Base-by-base conservation (phyloP, 1,139 yeast species). In the Pichia sp. region DNA sequence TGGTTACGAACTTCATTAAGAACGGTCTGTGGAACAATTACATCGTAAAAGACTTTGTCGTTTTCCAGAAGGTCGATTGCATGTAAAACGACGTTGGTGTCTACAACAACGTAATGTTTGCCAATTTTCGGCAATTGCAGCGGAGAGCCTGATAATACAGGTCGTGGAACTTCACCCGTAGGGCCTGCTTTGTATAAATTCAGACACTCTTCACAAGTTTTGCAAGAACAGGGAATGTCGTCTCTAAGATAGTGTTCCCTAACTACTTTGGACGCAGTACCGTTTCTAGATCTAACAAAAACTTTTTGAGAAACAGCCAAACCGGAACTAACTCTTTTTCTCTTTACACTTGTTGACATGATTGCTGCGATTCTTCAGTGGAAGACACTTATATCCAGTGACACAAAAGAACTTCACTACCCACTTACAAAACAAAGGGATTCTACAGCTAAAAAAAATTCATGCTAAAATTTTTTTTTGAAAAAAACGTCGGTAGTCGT, bases 161-260 rank as follows among this genome's bases (percentile, higher is more conserved):
- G 71, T 44, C 60, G 64, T 1, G 80, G 78, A 7, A 71, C 58
- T 43, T 75, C 69, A 9, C 80, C 80, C 16, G 74, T 69, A 27
- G 80, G 70, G 54, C 76, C 75, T 6, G 88, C 77, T 47, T 71
- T 67, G 41, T 79, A 67, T 26, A 75, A 72, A 27, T 67, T 70
- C 26, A 70, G 73, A 64, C 98, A 92, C 39, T 61, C 61, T 11
- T 65, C 60, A 64, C 98, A 94, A 1, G 76, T 69, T 53, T 69
- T 71, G 3, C 96, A 86, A 42, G 83, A 79, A 64, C 98, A 92
- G 27, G 97, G 95, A 46, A 94, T 88, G 63, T 94, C 98, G 45
- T 78, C 79, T 61, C 98, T 75, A 46, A 94, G 70, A 61, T 94
- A 94, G 62, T 90, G 97, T 62, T 94, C 98, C 55, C 97, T 76